These are phyloP conservation scores for Wickerhamiella dianesei DNA, from an alignment of 805 yeast species.

Conservation along the genomic window DNA sequence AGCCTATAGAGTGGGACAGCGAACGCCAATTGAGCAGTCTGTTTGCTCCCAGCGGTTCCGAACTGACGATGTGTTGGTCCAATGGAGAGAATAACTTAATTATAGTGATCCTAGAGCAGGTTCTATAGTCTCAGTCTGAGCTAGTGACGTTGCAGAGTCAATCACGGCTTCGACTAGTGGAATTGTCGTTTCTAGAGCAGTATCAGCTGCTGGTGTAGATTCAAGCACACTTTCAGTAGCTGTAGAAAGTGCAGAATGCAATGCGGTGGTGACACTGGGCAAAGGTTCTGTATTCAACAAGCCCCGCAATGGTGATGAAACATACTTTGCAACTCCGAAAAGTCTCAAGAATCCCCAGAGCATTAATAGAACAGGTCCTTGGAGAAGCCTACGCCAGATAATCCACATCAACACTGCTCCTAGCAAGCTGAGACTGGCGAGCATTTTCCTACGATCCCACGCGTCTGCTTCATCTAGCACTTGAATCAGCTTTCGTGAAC, in stretches of 20 bases:
- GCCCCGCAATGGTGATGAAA: not conserved
- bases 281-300: not conserved
- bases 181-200: no score
- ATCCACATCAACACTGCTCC: conserved; percentile 27
- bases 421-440: conserved; percentile 26
- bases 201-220: no score
- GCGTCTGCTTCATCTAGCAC: conserved; percentile 30
- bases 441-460: conserved; percentile 28
- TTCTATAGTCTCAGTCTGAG: not conserved
- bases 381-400: conserved; percentile 27
- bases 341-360: conserved; percentile 21
- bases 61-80: conserved; percentile 83
- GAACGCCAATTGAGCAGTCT: conserved; percentile 45
- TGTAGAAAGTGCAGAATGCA: no score
- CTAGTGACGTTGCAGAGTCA: no score
- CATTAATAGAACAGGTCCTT: conserved; percentile 25
- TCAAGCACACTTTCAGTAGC: no score
- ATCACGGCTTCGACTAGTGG: no score
- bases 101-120: not conserved
- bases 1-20: conserved; percentile 68
- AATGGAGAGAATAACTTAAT: conserved; percentile 55
- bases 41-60: conserved; percentile 89
- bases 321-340: conserved; percentile 10
- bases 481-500: conserved; percentile 25
- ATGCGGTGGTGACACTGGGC: not conserved